Percentiles rank a stretch among this genome's conserved stretches.
phyloP scores from a whole-genome alignment of 1,284 basidiomycete species.

The Malassezia cuniculi region DNA sequence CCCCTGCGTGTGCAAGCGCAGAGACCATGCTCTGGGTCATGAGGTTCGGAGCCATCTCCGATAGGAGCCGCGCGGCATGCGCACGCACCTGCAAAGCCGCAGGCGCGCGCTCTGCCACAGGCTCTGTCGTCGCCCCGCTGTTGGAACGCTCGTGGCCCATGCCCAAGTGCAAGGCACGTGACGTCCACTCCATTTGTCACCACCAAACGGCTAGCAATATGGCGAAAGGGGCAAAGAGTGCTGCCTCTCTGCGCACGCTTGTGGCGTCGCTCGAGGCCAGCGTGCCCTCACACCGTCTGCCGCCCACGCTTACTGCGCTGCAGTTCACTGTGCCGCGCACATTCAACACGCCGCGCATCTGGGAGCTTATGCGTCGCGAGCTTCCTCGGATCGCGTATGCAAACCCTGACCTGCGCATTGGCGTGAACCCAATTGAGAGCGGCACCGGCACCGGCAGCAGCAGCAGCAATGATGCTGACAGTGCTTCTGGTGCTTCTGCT shows the following conservation, averaged over 20 bases:
- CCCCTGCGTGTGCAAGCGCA: constrained; percentile 29
- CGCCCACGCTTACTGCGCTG: constrained; percentile 1
- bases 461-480: too few species aligned
- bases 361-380: constrained; percentile 10
- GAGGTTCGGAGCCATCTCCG: constrained; percentile 42
- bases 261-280: constrained; percentile 5
- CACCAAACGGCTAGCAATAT: too few species aligned
- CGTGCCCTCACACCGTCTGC: constrained; percentile 3
- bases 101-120: neutral
- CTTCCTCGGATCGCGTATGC: constrained; percentile 11
- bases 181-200: too few species aligned
- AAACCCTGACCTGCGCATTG: constrained; percentile 6
- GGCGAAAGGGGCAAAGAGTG: neutral
- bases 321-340: constrained; percentile 4
- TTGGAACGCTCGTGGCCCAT: neutral
- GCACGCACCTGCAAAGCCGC: neutral
- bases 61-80: constrained; percentile 23
- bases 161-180: too few species aligned
- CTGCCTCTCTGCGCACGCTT: constrained; percentile 1
- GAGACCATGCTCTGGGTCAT: constrained; percentile 40
- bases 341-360: constrained; percentile 4
- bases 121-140: neutral
- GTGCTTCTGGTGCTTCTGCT: too few species aligned
- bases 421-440: constrained; percentile 1
- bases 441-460: neutral